Evolutionary conservation across 371 early-diverging fungal species (phyloP).

Genomic region (Mucor piriformis): DNA sequence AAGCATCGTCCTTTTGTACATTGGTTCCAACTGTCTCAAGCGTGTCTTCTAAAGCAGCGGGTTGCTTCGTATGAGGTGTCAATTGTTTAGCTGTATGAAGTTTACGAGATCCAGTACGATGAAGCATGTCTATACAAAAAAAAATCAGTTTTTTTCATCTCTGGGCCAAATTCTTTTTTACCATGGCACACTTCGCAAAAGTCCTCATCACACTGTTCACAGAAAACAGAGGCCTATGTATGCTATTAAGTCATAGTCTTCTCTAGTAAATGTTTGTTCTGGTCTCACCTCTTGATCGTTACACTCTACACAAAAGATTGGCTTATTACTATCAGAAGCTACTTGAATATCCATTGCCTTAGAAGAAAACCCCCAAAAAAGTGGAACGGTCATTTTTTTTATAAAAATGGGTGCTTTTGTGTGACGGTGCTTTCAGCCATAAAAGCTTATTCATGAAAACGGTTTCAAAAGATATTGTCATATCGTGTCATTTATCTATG

Average conservation of each 20-base stretch:
- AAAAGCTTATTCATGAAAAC: too few species aligned
- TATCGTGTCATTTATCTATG: too few species aligned
- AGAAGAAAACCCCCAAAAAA: neutral
- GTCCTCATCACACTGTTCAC: conserved; percentile 82
- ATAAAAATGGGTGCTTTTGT: neutral
- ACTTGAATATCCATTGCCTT: conserved; percentile 10
- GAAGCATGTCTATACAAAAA: conserved; percentile 62
- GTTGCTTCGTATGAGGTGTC: conserved; percentile 1
- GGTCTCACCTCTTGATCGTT: conserved; percentile 63
- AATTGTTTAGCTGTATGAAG: conserved; percentile 44
- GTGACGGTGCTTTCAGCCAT: too few species aligned
- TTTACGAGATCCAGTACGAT: conserved; percentile 53
- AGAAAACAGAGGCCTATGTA: conserved; percentile 63
- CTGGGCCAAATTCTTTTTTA: neutral
- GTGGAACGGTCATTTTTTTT: neutral
- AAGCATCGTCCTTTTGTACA: conserved; percentile 5
- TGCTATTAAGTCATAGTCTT: neutral
- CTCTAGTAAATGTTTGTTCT: neutral
- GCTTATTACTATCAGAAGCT: conserved; percentile 23
- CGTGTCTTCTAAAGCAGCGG: neutral
- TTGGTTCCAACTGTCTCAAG: neutral
- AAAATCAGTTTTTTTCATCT: neutral
- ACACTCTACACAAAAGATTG: conserved; percentile 84
- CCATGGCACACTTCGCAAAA: conserved; percentile 93
- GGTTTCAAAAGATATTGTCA: too few species aligned